phyloP scores from a whole-genome alignment of 202 grass and related monocot genomes.

The Miscanthus sacchariflorus region DNA sequence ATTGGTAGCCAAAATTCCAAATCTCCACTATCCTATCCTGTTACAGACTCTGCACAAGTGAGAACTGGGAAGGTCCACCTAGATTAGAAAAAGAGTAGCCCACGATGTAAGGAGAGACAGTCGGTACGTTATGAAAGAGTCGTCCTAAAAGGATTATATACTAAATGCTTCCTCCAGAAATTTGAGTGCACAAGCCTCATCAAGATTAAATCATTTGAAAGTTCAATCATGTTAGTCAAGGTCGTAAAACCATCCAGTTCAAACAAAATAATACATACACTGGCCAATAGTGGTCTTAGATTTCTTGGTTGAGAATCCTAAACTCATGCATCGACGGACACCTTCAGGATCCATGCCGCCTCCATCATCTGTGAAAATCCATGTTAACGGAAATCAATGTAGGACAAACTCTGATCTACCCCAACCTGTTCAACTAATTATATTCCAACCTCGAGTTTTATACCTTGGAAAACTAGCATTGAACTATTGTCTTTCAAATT shows the following conservation, averaged over 20 bases:
- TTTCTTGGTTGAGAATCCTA: constrained; percentile 96
- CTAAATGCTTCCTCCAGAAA: background rate
- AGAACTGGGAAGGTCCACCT: background rate
- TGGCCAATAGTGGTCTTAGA: constrained; percentile 96
- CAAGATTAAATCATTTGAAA: constrained; percentile 10
- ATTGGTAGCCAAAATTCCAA: background rate
- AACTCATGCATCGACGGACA: constrained; percentile 88
- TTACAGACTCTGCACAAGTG: background rate
- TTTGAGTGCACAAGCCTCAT: constrained; percentile 23
- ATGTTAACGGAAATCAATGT: constrained; percentile 30
- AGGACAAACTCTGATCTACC: constrained; percentile 14
- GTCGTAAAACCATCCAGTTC: constrained; percentile 31
- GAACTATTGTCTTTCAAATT: constrained; percentile 85
- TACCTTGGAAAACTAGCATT: constrained; percentile 95
- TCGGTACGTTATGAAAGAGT: background rate
- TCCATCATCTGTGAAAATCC: constrained; percentile 76
- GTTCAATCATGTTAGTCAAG: constrained; percentile 8
- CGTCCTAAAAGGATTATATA: background rate
- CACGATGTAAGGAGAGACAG: background rate
- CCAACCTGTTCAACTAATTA: constrained; percentile 20
- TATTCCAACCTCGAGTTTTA: background rate
- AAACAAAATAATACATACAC: constrained; percentile 65
- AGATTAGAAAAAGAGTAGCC: background rate
- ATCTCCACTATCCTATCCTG: background rate
- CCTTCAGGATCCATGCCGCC: constrained; percentile 97